Base-by-base conservation (phyloP, 2,329 filamentous ascomycete genomes). In the Chrysoporthe cubensis region DNA sequence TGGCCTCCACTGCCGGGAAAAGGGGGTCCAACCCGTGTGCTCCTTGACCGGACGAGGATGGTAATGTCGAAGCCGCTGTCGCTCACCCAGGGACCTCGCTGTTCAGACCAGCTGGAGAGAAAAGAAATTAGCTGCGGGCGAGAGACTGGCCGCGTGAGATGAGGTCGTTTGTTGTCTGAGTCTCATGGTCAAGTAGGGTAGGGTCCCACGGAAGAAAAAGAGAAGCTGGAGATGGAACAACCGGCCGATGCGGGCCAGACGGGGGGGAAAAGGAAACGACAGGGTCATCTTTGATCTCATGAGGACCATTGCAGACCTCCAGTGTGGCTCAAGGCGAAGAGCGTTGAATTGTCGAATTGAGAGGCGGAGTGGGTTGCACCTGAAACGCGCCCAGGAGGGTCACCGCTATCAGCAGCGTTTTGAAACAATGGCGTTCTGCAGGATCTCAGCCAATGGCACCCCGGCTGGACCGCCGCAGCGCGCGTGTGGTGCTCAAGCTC, bases 311-410 rank as follows among this genome's bases (percentile, higher is more conserved):
- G 65, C 68, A 65, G 50, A 26, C 62, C 21, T 32, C 54, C 44
- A 58, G 34, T 54, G 65, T 50, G 62, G 46, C 32, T 50, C 68
- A 66, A 48, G 64, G 59, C 40, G n/a, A 44, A 58, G 37, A 71
- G 66, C 26, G 64, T 70, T n/a, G 63, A 62, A 65, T 56, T 58
- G 60, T 66, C 65, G 64, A 57, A 63, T 67, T 61, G 59, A 61
- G 59, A 59, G 60, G 66, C 54, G 67, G 60, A 67, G 67, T 68
- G 68, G 72, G 65, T 68, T 52, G 69, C 71, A 75, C 72, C 73
- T 75, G 74, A 75, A 75, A 75, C 74, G 67, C 68, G 67, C 65
- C 71, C 67, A 72, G 69, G 71, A 69, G 68, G 68, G 68, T 69
- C 72, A 72, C 72, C 71, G 66, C 68, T 66, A 61, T 66, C 66